Conservation (phyloP, 2,329 filamentous ascomycete genomes). For the Colletotrichum shisoi region DNA sequence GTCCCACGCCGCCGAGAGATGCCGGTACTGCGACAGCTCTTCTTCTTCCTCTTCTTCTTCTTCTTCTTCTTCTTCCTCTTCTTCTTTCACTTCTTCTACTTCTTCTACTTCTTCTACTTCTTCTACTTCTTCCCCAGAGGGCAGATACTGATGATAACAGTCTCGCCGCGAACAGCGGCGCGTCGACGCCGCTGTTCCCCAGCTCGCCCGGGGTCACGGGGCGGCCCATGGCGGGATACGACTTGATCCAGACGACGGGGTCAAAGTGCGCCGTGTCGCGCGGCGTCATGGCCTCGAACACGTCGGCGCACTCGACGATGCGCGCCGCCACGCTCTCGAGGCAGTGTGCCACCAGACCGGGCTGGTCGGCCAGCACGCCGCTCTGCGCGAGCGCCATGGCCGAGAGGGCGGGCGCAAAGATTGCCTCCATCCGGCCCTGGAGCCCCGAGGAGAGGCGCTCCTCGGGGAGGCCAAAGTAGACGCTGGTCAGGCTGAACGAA, state of each 20-base stretch:
- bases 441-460: slow-evolving; percentile 32
- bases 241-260: slow-evolving; percentile 37
- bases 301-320: slow-evolving; percentile 25
- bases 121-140: neutral
- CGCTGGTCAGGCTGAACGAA: slow-evolving; percentile 21
- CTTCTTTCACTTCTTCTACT: too few relatives aligned
- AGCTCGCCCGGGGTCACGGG: slow-evolving; percentile 29
- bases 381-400: slow-evolving; percentile 31
- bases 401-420: slow-evolving; percentile 30
- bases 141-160: neutral
- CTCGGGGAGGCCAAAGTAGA: slow-evolving; percentile 32
- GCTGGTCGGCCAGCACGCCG: slow-evolving; percentile 27
- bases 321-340: slow-evolving; percentile 28
- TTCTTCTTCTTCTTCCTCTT: too few relatives aligned
- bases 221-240: slow-evolving; percentile 32
- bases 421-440: slow-evolving; percentile 28
- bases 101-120: neutral
- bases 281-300: slow-evolving; percentile 31
- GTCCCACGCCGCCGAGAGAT: slow-evolving; percentile 31
- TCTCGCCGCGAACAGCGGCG: slow-evolving; percentile 33
- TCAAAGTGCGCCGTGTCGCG: slow-evolving; percentile 30
- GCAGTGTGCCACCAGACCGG: slow-evolving; percentile 24
- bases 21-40: slow-evolving; percentile 15
- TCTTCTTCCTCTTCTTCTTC: too few relatives aligned
- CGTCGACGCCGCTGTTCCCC: slow-evolving; percentile 33